Evolutionary conservation across 495 filamentous ascomycete species (phyloP).

Genomic region (Xeromyces bisporus): DNA sequence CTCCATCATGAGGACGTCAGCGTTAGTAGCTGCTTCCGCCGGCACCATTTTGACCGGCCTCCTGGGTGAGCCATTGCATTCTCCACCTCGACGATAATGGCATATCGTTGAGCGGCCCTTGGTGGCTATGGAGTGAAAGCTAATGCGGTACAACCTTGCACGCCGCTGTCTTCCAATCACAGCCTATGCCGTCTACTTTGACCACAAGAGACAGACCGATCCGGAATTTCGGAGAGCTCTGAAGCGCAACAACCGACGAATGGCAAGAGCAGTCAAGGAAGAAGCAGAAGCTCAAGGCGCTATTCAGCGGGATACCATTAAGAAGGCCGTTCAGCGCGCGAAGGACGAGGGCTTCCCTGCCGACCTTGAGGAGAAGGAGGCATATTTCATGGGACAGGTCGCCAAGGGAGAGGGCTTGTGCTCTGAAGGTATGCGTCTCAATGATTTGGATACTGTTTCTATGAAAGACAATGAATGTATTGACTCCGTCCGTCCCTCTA

Average conservation of each 20-base stretch:
- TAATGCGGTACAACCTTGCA: constrained; percentile 3
- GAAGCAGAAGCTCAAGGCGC: constrained; percentile 50
- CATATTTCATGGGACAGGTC: constrained; percentile 90
- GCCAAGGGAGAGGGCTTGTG: constrained; percentile 66
- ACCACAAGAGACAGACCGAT: constrained; percentile 77
- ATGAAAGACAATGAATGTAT: no score
- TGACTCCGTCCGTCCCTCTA: constrained; percentile 22
- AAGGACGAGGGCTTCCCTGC: constrained; percentile 83
- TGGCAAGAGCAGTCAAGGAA: constrained; percentile 61
- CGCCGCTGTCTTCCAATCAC: constrained; percentile 2
- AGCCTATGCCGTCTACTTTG: constrained; percentile 85
- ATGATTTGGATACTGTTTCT: no score
- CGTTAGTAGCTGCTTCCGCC: constrained; percentile 53
- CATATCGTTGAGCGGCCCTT: background rate
- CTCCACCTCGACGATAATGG: background rate
- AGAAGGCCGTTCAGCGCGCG: constrained; percentile 52
- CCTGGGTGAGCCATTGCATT: constrained; percentile 39
- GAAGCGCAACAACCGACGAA: constrained; percentile 63
- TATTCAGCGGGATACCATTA: constrained; percentile 55
- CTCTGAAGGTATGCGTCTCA: constrained; percentile 39
- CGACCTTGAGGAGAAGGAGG: constrained; percentile 78
- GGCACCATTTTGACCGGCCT: constrained; percentile 61
- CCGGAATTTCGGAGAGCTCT: constrained; percentile 72
- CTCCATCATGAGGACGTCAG: constrained; percentile 44
- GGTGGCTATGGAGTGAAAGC: constrained; percentile 2